Percentiles rank a stretch among this genome's conserved stretches.
Evolutionary conservation across 2,329 filamentous ascomycete genomes (phyloP).

Genomic region (Lachnellula hyalina): DNA sequence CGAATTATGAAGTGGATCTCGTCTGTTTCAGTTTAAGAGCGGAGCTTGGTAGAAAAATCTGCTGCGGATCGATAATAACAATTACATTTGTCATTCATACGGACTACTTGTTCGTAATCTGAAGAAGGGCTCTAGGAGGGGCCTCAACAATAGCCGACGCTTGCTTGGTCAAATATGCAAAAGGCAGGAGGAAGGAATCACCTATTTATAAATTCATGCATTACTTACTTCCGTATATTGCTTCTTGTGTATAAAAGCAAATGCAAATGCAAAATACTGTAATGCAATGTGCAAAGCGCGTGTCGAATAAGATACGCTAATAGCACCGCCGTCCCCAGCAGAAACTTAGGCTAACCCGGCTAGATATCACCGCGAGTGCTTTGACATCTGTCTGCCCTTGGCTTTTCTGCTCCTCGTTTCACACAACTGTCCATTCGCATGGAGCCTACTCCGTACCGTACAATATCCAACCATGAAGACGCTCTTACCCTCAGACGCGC

Average conservation of each 20-base stretch:
- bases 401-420: conserved; percentile 14
- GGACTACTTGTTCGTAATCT: neutral
- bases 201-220: conserved; percentile 2
- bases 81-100: neutral
- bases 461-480: conserved; percentile 10
- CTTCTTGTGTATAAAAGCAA: neutral
- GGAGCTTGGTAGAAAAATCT: neutral
- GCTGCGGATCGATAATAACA: neutral
- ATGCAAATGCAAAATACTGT: neutral
- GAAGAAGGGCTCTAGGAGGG: neutral
- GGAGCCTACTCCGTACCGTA: neutral
- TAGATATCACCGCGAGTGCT: conserved; percentile 7
- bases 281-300: neutral
- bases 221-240: neutral
- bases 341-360: neutral
- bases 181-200: neutral
- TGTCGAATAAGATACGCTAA: neutral
- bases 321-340: neutral
- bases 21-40: conserved; percentile 21
- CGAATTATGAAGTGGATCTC: conserved; percentile 21
- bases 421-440: conserved; percentile 14
- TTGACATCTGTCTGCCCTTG: conserved; percentile 6
- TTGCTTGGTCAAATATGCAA: neutral
- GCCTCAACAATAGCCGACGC: neutral
- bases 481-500: conserved; percentile 11